These are phyloP conservation scores for Lentinus tigrinus DNA, from an alignment of 768 basidiomycete genomes.

Conservation along the genomic window DNA sequence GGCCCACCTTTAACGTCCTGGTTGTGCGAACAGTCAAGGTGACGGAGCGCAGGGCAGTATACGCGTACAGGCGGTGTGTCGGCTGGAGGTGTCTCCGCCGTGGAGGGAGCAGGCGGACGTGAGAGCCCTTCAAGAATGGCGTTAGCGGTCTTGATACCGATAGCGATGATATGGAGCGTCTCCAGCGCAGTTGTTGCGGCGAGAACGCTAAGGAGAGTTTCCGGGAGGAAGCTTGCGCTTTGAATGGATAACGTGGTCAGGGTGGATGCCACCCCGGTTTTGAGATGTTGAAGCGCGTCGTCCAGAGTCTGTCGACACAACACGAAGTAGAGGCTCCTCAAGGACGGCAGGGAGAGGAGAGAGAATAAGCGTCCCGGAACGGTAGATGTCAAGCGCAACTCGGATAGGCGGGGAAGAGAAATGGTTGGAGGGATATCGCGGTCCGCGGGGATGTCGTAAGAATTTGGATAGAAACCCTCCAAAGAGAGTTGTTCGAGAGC, in stretches of 20 bases:
- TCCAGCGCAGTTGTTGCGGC: conserved; percentile 36
- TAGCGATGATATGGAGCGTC: conserved; percentile 40
- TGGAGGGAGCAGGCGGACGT: not conserved
- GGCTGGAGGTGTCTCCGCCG: not conserved
- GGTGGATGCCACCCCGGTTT: not conserved
- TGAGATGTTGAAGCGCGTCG: conserved; percentile 24
- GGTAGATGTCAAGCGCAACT: not conserved
- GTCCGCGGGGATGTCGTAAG: not conserved
- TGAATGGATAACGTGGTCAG: conserved; percentile 43
- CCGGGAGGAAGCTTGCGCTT: conserved; percentile 33
- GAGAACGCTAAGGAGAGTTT: conserved; percentile 33
- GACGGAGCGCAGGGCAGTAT: conserved; percentile 48
- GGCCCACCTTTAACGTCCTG: conserved; percentile 52
- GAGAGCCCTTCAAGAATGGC: conserved; percentile 42
- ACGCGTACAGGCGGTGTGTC: conserved; percentile 5
- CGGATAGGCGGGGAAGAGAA: conserved; percentile 17
- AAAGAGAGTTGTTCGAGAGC: conserved; percentile 21
- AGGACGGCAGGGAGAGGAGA: conserved; percentile 6
- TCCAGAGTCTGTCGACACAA: conserved; percentile 14
- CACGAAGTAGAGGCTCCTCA: conserved; percentile 15
- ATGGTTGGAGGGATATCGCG: conserved; percentile 7
- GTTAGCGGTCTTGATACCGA: conserved; percentile 33
- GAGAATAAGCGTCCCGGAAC: conserved; percentile 4
- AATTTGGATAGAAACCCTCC: not conserved
- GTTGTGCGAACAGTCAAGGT: conserved; percentile 57